phyloP scores from a whole-genome alignment of 352 stramenopile genomes.

The Phytophthora sp. region DNA sequence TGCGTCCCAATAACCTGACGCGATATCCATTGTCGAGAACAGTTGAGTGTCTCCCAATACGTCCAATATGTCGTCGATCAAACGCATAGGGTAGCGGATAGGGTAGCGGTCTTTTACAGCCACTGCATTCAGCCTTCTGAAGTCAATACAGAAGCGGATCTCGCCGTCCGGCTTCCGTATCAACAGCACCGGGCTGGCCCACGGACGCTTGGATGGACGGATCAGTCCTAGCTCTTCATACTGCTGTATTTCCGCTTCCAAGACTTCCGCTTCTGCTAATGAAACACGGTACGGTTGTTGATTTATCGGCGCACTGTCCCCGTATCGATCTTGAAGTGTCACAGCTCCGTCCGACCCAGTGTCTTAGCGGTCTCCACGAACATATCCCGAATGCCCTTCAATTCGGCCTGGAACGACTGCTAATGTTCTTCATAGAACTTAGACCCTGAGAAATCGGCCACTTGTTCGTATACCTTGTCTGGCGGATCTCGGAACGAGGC shows the following conservation, averaged over 20 bases:
- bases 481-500: no score
- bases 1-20: background rate
- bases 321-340: no score
- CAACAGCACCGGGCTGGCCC: background rate
- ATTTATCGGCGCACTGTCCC: background rate
- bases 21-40: background rate
- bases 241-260: background rate
- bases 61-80: background rate
- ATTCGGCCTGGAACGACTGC: no score
- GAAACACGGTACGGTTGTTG: background rate
- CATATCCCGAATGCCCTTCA: no score
- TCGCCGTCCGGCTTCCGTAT: background rate
- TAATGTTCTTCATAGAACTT: no score
- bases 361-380: no score
- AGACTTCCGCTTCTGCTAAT: background rate
- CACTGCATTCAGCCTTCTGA: background rate
- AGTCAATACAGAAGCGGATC: background rate
- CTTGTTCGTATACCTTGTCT: no score
- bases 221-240: background rate
- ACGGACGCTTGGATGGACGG: background rate
- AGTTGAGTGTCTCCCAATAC: background rate
- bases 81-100: no score
- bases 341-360: no score
- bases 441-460: no score
- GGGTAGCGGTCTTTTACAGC: background rate